phyloP scores from a whole-genome alignment of 441 rosid genomes.

The Breynia disticha region DNA sequence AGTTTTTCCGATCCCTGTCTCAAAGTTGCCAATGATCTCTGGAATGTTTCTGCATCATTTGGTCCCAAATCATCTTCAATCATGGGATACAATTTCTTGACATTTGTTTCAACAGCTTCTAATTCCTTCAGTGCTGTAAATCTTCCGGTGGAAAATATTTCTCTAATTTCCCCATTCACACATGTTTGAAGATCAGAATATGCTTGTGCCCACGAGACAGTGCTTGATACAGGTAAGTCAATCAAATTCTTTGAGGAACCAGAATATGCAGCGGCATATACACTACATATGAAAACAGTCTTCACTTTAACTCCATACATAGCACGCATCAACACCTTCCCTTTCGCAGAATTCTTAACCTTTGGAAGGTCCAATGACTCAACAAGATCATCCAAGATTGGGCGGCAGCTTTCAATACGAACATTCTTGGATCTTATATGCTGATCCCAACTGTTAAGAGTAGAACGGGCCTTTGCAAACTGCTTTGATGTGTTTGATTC shows the following conservation, averaged over 20 bases:
- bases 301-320: conserved; percentile 77
- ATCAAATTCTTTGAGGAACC: conserved; percentile 46
- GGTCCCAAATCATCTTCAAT: conserved; percentile 35
- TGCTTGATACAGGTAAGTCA: conserved; percentile 35
- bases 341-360: conserved; percentile 88
- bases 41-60: conserved; percentile 27
- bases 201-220: conserved; percentile 50
- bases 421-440: conserved; percentile 55
- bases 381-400: conserved; percentile 44
- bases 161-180: conserved; percentile 40
- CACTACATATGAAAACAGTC: conserved; percentile 56
- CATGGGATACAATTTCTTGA: conserved; percentile 41
- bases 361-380: conserved; percentile 57
- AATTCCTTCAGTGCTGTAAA: conserved; percentile 54
- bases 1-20: conserved; percentile 27
- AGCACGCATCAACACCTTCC: conserved; percentile 81
- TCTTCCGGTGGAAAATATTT: conserved; percentile 24
- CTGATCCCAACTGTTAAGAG: conserved; percentile 59
- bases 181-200: conserved; percentile 44
- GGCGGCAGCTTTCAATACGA: conserved; percentile 44
- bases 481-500: conserved; percentile 39
- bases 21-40: conserved; percentile 32
- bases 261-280: conserved; percentile 67
- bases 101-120: conserved; percentile 41
- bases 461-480: conserved; percentile 42